Percentiles rank a stretch among this genome's conserved stretches.
Evolutionary conservation across 2,329 filamentous ascomycete genomes (phyloP).

Genomic region (Apiospora hydei): DNA sequence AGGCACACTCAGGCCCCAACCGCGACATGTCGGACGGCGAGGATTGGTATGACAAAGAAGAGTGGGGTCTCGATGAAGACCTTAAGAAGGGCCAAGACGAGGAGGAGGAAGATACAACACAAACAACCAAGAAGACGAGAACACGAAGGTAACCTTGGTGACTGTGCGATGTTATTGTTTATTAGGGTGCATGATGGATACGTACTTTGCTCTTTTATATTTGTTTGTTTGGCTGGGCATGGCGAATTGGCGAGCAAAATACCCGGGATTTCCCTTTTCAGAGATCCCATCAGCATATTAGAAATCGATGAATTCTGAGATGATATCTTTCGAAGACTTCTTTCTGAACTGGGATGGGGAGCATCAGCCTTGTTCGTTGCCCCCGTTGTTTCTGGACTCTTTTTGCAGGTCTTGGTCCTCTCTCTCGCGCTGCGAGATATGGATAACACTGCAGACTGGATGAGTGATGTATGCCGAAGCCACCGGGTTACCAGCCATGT

Average conservation of each 20-base stretch:
- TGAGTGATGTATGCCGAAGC: background rate
- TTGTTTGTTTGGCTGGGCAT: constrained; percentile 18
- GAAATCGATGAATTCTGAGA: constrained; percentile 18
- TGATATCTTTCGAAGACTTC: background rate
- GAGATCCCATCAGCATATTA: constrained; percentile 10
- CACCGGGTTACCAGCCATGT: constrained; percentile 13
- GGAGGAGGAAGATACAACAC: constrained; percentile 76
- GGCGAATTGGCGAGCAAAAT: constrained; percentile 25
- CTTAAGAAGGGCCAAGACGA: constrained; percentile 83
- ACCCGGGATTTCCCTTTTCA: constrained; percentile 24
- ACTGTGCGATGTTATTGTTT: constrained; percentile 1
- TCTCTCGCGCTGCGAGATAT: background rate
- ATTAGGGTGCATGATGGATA: constrained; percentile 15
- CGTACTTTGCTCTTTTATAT: background rate
- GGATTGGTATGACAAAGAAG: constrained; percentile 86
- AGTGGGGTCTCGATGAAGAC: constrained; percentile 78
- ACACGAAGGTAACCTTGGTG: constrained; percentile 55
- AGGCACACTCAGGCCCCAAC: constrained; percentile 72
- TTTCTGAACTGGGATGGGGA: background rate
- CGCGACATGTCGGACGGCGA: constrained; percentile 86
- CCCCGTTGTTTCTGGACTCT: background rate
- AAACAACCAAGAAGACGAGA: constrained; percentile 67
- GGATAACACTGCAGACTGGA: background rate
- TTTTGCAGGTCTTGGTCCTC: background rate
- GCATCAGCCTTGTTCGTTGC: background rate